phyloP scores from a whole-genome alignment of 2,329 filamentous ascomycete genomes.

The Diaporthe sp. region DNA sequence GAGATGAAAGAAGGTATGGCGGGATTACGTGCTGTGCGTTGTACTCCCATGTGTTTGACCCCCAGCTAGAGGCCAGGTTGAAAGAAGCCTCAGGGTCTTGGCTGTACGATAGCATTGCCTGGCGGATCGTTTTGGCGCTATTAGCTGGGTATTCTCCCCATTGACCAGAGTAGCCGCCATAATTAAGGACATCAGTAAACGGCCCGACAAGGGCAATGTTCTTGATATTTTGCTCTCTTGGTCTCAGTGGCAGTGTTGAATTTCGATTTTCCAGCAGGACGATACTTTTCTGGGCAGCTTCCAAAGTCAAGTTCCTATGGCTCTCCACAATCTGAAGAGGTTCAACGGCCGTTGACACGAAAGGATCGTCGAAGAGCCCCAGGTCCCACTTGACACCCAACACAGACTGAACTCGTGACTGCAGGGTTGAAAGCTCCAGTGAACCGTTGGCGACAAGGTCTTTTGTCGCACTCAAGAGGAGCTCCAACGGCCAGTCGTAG shows the following conservation, averaged over 20 bases:
- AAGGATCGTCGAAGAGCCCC: conserved; percentile 52
- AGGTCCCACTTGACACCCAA: conserved; percentile 55
- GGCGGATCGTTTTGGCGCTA: conserved; percentile 51
- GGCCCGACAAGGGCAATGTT: conserved; percentile 54
- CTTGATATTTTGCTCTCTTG: conserved; percentile 41
- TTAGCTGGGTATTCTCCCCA: conserved; percentile 52
- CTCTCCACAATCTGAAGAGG: conserved; percentile 47
- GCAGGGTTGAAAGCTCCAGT: conserved; percentile 47
- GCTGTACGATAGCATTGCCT: conserved; percentile 47
- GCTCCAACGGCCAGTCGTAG: conserved; percentile 54
- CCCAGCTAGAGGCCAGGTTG: conserved; percentile 53
- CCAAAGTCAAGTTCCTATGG: conserved; percentile 49
- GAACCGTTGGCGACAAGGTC: conserved; percentile 49
- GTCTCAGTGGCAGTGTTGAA: conserved; percentile 48
- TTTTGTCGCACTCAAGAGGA: conserved; percentile 49
- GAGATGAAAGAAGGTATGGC: conserved; percentile 49
- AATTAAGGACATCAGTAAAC: conserved; percentile 53
- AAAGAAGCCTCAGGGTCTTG: conserved; percentile 38
- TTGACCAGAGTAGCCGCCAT: conserved; percentile 55
- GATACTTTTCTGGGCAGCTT: conserved; percentile 55
- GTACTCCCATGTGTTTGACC: conserved; percentile 55
- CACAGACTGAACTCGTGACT: conserved; percentile 49
- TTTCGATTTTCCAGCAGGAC: conserved; percentile 55
- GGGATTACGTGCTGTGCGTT: conserved; percentile 56
- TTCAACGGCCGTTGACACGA: conserved; percentile 46